A percentile compares a stretch with the other conserved stretches of the same genome.
These are phyloP conservation scores for Pyronema domesticum DNA, from an alignment of 495 filamentous ascomycete genomes.

Conservation along the genomic window DNA sequence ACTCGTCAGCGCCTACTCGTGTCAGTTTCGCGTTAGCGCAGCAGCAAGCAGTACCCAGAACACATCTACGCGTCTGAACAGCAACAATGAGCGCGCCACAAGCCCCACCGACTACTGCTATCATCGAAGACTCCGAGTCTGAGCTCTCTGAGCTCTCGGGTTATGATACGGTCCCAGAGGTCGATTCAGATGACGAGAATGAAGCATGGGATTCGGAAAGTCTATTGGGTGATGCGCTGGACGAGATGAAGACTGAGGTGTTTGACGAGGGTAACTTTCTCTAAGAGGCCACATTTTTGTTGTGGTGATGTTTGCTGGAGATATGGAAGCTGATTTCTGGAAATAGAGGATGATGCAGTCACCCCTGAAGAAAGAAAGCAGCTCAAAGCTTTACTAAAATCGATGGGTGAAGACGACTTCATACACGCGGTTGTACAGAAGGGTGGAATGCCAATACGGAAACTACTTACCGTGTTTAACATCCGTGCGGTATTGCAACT, in stretches of 20 bases:
- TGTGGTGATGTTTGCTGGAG: not conserved
- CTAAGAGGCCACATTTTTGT: no score
- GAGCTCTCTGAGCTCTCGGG: conserved; percentile 3
- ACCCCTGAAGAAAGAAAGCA: conserved; percentile 1
- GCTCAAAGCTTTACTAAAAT: not conserved
- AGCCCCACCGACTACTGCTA: not conserved
- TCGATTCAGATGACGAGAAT: not conserved
- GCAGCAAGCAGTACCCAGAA: no score
- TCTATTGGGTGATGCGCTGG: conserved; percentile 2
- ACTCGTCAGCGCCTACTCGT: no score
- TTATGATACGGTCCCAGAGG: not conserved
- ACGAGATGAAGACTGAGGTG: not conserved
- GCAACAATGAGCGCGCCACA: not conserved
- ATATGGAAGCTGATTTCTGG: not conserved
- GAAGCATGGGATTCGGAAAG: conserved; percentile 1
- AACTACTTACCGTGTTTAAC: conserved; percentile 1
- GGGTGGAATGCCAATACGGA: not conserved
- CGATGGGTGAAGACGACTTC: not conserved
- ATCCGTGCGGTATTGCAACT: not conserved
- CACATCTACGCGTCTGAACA: not conserved
- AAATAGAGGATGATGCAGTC: not conserved
- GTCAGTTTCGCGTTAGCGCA: no score
- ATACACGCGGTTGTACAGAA: not conserved
- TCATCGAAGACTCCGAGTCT: not conserved
- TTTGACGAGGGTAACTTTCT: not conserved